phyloP scores from a whole-genome alignment of 2,329 filamentous ascomycete species.

The Diaporthe aspalathi region DNA sequence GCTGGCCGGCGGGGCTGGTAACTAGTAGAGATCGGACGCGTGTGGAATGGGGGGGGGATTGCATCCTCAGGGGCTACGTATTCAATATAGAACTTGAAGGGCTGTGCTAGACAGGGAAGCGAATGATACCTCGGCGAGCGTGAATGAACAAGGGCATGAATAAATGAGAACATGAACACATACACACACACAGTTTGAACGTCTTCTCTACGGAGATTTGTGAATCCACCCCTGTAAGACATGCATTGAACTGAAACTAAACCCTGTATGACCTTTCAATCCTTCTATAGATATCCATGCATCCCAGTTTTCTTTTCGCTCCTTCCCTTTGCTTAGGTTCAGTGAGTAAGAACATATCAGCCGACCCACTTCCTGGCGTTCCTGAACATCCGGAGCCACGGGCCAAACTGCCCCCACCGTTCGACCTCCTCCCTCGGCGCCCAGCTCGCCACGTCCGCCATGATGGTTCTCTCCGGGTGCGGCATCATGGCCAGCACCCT shows the following conservation, averaged over 20 bases:
- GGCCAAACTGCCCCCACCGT: conserved; percentile 83
- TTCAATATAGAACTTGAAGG: background rate
- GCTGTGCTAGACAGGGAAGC: conserved; percentile 16
- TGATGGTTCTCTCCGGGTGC: conserved; percentile 89
- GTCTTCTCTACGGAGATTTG: background rate
- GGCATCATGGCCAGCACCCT: conserved; percentile 92
- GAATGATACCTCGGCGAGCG: conserved; percentile 30
- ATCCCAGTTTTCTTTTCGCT: background rate
- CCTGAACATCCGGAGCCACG: conserved; percentile 88
- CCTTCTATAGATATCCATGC: conserved; percentile 2
- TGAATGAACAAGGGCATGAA: conserved; percentile 17
- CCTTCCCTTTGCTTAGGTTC: background rate
- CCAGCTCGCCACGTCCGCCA: conserved; percentile 83
- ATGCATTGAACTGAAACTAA: conserved; percentile 10
- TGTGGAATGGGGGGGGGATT: background rate
- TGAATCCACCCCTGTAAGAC: background rate
- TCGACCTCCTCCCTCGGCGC: conserved; percentile 68
- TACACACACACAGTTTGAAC: background rate
- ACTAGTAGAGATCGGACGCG: background rate
- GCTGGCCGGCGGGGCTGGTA: conserved; percentile 43
- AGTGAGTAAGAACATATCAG: conserved; percentile 45
- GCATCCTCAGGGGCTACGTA: background rate
- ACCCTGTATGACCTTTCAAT: background rate
- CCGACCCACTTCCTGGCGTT: conserved; percentile 91
- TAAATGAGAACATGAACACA: conserved; percentile 25